A percentile compares a stretch with the other conserved stretches of the same genome.
Conservation (phyloP, 2,329 filamentous ascomycete species). For the Cytospora piceicola region DNA sequence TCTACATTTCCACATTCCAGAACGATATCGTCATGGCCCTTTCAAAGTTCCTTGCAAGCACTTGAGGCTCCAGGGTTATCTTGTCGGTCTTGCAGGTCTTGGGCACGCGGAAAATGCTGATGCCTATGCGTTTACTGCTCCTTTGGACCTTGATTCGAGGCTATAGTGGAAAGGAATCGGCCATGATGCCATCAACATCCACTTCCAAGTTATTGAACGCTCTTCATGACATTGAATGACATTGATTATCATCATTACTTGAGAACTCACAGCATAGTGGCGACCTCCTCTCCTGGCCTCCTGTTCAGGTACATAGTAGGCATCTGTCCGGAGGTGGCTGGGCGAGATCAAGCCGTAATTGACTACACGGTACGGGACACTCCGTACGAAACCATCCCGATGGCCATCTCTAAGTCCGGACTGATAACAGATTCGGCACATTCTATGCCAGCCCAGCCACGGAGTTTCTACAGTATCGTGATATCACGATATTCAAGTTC, state of each 20-base stretch:
- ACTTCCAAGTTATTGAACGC: not conserved
- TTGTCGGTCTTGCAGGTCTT: not conserved
- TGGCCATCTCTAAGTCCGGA: not conserved
- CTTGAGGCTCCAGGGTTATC: not conserved
- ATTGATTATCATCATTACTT: not conserved
- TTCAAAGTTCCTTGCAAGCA: not conserved
- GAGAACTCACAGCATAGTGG: no score
- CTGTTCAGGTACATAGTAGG: not conserved
- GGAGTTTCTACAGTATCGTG: no score
- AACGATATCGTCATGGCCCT: conserved; percentile 14
- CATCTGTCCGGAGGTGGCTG: no score
- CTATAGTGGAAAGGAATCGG: not conserved
- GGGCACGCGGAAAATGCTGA: not conserved
- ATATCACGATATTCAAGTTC: not conserved
- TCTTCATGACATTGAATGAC: not conserved
- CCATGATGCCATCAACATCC: not conserved
- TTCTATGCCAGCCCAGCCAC: not conserved
- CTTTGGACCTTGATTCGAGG: not conserved
- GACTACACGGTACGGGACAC: no score
- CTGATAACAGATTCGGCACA: not conserved
- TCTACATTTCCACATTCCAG: conserved; percentile 22
- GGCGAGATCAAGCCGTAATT: no score
- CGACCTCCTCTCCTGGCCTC: no score
- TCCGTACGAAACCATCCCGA: not conserved
- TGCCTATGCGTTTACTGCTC: not conserved